Evolutionary conservation across 2,329 filamentous ascomycete species (phyloP).

Genomic region (Fusarium torulosum): DNA sequence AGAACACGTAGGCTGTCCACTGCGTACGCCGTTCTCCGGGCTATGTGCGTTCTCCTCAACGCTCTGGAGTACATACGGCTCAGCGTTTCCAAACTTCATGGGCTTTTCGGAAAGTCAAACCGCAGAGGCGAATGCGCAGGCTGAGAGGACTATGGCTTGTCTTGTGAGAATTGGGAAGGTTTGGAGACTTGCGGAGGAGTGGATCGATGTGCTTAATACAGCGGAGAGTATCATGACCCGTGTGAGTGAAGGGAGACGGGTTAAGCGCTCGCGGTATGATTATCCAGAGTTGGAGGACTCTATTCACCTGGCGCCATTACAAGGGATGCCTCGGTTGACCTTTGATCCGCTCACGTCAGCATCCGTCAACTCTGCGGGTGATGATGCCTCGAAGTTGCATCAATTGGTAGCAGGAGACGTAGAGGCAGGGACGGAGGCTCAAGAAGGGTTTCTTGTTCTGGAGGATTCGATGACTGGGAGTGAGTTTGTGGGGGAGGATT

Average conservation of each 20-base stretch:
- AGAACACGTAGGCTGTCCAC: conserved; percentile 35
- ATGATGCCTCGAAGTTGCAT: background rate
- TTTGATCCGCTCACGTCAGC: conserved; percentile 8
- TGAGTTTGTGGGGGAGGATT: conserved; percentile 40
- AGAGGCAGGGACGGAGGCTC: rapidly evolving
- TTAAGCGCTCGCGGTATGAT: conserved; percentile 44
- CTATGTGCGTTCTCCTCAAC: conserved; percentile 42
- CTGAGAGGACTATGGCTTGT: conserved; percentile 25
- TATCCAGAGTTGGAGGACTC: conserved; percentile 45
- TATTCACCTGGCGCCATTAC: conserved; percentile 42
- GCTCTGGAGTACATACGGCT: conserved; percentile 39
- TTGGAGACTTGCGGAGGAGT: conserved; percentile 45
- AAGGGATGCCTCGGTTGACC: conserved; percentile 42
- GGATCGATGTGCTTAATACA: conserved; percentile 44
- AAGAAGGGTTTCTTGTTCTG: background rate
- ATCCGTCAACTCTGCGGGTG: background rate
- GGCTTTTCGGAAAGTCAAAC: conserved; percentile 20
- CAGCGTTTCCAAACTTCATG: conserved; percentile 40
- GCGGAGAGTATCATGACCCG: conserved; percentile 36
- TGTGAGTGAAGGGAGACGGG: conserved; percentile 10
- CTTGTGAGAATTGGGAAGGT: conserved; percentile 34
- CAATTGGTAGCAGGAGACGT: conserved; percentile 7
- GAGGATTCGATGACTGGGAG: conserved; percentile 5
- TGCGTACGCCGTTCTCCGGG: conserved; percentile 42
- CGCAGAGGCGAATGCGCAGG: conserved; percentile 22